Conservation (phyloP, 148 eudicot species). For the Diospyros kaki region DNA sequence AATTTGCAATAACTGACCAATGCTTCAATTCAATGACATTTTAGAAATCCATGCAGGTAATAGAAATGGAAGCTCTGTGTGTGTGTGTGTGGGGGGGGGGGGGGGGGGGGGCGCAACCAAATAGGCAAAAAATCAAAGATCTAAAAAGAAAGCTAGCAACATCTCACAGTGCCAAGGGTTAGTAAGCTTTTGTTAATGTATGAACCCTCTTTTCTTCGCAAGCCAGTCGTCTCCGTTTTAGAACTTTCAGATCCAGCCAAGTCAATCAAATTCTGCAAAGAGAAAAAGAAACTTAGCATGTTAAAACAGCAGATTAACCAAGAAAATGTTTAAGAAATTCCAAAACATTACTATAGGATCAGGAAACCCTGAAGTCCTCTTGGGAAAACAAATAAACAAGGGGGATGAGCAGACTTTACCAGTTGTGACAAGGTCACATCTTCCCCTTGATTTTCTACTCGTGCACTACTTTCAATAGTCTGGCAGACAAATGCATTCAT, state of each 20-base stretch:
- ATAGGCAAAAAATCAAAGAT: neutral
- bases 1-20: neutral
- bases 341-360: neutral
- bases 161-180: constrained; percentile 81
- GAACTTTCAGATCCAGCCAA: constrained; percentile 89
- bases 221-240: constrained; percentile 73
- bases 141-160: neutral
- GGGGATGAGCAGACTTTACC: constrained; percentile 25
- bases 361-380: constrained; percentile 3
- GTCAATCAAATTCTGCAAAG: constrained; percentile 66
- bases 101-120: too few relatives aligned
- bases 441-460: constrained; percentile 50
- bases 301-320: neutral
- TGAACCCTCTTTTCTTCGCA: constrained; percentile 80
- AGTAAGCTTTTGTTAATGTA: constrained; percentile 78
- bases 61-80: too few relatives aligned
- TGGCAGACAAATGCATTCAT: constrained; percentile 21
- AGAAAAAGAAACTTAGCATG: neutral
- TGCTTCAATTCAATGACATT: neutral
- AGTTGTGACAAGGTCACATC: constrained; percentile 58
- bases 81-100: too few relatives aligned
- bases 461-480: constrained; percentile 69
- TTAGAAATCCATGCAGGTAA: neutral
- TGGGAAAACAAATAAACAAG: neutral
- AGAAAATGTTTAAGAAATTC: neutral